Base-by-base conservation (phyloP, 2,329 filamentous ascomycete genomes). In the Paraphaeosphaeria minitans region DNA sequence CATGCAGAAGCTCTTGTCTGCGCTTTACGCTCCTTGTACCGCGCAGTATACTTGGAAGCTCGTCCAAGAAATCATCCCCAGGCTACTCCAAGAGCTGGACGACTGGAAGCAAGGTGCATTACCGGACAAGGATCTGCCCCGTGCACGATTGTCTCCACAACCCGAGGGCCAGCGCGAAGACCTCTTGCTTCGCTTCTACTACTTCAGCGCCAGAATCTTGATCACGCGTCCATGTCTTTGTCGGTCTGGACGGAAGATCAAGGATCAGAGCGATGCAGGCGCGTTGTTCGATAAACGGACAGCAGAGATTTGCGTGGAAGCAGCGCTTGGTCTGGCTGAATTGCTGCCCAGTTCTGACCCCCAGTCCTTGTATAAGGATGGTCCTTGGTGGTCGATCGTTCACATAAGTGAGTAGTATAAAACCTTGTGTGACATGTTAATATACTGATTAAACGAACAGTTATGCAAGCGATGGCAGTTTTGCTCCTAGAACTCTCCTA, bases 391-490 rank as follows among this genome's bases (percentile, higher is more conserved):
- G 50, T 53, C 37, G 14, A 53, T 53, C 39, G 39, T 43, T 13
- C 56, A 24, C 31, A 21, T 41, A 22, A 52, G 45, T 54, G n/a
- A 51, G 47, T 55, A 19, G 46, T 21, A 33, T 14, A 21, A 27
- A 6, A 27, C 24, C 24, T 27, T 6, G 24, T 27, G 6, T 27
- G 24, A 27, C 9, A 33, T 29, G 3, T 35, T 24, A 46, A 46
- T 19, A 1, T 41, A 19, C 21, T 51, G 16, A 41, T n/a, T 14
- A 41, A 19, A 33, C 21, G 27, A 21, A 13, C 14, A 55, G 53
- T 80, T 9, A 75, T 79, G 67, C 77, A 79, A 63, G 73, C 76
- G 3, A 66, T 72, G 4, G 68, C 73, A 1, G 65, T 79, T 9
- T 60, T 79, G 12, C 68, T 79, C 53, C 65, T 76, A 14, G 78